Percentiles rank a stretch among this genome's conserved stretches.
phyloP scores from a whole-genome alignment of 257 asterid species.

The Nicotiana undulata region DNA sequence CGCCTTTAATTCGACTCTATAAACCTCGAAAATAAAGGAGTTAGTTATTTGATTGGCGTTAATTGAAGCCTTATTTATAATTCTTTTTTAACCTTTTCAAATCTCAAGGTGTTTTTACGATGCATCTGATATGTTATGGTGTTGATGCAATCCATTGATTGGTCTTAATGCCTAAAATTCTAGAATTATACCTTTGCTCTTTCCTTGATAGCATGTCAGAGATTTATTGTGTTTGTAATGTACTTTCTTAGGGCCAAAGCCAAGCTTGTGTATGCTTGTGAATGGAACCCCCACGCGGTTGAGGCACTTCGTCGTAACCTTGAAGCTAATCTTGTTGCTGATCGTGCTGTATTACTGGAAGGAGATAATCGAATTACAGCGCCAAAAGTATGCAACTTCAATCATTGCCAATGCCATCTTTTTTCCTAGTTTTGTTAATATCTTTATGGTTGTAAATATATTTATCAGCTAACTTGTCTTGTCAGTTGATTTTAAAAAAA shows the following conservation, averaged over 20 bases:
- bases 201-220: constrained; percentile 2
- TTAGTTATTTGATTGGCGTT: background rate
- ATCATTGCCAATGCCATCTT: background rate
- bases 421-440: background rate
- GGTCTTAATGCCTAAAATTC: background rate
- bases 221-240: background rate
- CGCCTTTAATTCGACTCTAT: background rate
- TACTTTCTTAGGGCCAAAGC: constrained; percentile 57
- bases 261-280: constrained; percentile 87
- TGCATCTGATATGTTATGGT: background rate
- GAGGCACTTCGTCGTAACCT: constrained; percentile 82
- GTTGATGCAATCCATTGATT: background rate
- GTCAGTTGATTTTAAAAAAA: background rate
- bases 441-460: background rate
- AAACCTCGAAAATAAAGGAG: background rate
- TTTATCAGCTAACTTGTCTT: background rate
- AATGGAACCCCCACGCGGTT: constrained; percentile 90
- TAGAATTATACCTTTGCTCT: constrained; percentile 6
- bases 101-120: background rate
- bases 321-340: constrained; percentile 65
- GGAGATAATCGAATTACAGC: constrained; percentile 86
- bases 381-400: constrained; percentile 53
- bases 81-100: background rate
- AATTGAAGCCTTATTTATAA: background rate
- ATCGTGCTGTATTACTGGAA: constrained; percentile 70